Evolutionary conservation across 1,284 basidiomycete genomes (phyloP).

Genomic region (Rhodofomes roseus): DNA sequence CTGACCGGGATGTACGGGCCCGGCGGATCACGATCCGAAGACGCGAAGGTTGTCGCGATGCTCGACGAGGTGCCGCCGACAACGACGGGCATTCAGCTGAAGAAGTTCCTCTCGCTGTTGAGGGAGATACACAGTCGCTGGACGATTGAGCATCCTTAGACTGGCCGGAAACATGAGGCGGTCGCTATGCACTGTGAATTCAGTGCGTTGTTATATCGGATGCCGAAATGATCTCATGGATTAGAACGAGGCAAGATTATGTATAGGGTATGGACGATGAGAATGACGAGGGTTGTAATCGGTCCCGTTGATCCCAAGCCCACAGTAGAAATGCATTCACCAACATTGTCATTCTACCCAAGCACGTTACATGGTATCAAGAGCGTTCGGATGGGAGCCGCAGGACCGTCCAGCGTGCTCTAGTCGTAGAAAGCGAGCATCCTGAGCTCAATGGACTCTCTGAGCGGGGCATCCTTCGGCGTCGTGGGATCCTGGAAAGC

Average conservation of each 20-base stretch:
- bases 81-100: constrained; percentile 37
- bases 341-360: too few species aligned
- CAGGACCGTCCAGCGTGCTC: background rate
- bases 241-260: too few species aligned
- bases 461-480: constrained; percentile 41
- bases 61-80: constrained; percentile 42
- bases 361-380: background rate
- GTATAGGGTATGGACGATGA: too few species aligned
- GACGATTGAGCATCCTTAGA: constrained; percentile 17
- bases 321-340: too few species aligned
- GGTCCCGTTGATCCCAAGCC: too few species aligned
- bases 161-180: background rate
- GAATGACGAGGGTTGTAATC: too few species aligned
- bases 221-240: too few species aligned
- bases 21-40: constrained; percentile 44
- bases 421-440: constrained; percentile 57
- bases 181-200: too few species aligned
- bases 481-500: constrained; percentile 51
- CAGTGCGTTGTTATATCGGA: too few species aligned
- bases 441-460: constrained; percentile 57
- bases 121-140: constrained; percentile 38
- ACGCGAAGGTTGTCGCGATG: constrained; percentile 47
- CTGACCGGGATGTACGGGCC: constrained; percentile 56
- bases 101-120: constrained; percentile 45
- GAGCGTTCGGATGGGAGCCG: background rate